Evolutionary conservation across 495 filamentous ascomycete species (phyloP).

Genomic region (Annulohypoxylon moriforme): DNA sequence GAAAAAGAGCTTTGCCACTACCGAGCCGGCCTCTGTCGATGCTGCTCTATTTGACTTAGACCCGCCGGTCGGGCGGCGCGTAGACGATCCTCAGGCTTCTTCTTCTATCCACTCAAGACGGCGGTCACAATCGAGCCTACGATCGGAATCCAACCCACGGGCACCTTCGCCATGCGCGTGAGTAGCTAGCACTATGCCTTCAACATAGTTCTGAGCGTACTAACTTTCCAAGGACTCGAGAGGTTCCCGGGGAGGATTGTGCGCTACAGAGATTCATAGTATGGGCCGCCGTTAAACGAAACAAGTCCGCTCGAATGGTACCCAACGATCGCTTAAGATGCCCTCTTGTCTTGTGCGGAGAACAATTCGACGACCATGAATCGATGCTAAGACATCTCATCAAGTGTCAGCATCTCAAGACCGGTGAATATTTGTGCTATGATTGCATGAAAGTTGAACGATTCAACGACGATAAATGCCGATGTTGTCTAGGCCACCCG

Average conservation of each 20-base stretch:
- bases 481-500: constrained; percentile 56
- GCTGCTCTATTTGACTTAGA: constrained; percentile 39
- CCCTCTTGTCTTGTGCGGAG: constrained; percentile 56
- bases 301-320: constrained; percentile 55
- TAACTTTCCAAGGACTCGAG: constrained; percentile 55
- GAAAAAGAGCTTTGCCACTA: constrained; percentile 43
- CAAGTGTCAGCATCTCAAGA: constrained; percentile 54
- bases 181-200: constrained; percentile 35
- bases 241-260: constrained; percentile 57
- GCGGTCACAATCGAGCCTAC: constrained; percentile 41
- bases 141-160: constrained; percentile 35
- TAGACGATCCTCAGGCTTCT: constrained; percentile 22
- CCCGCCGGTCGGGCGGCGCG: constrained; percentile 41
- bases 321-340: constrained; percentile 56
- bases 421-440: constrained; percentile 61
- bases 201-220: constrained; percentile 17
- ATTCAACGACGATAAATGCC: constrained; percentile 61
- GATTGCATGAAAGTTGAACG: constrained; percentile 60
- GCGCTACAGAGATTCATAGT: constrained; percentile 60
- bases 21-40: constrained; percentile 42
- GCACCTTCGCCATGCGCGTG: constrained; percentile 49
- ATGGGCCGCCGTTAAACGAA: constrained; percentile 63
- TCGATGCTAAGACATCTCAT: constrained; percentile 59
- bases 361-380: constrained; percentile 57
- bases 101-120: constrained; percentile 35